These are phyloP conservation scores for Skeletonema menzelii DNA, from an alignment of 108 stramenopile genomes.

Conservation along the genomic window DNA sequence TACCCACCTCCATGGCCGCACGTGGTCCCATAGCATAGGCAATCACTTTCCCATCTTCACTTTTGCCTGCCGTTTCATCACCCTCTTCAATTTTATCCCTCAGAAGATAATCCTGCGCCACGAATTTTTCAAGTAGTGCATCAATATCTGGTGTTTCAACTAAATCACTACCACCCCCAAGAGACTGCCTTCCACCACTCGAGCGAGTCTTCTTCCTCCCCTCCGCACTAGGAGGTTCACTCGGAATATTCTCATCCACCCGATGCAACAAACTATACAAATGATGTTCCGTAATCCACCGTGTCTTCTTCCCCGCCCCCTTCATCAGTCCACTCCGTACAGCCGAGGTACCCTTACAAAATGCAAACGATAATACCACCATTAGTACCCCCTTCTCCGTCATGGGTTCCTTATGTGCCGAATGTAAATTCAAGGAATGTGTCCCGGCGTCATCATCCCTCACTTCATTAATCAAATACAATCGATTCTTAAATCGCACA, in stretches of 20 bases:
- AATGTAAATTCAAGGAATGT: constrained; percentile 68
- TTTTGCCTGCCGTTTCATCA: constrained; percentile 6
- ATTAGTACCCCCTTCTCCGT: constrained; percentile 76
- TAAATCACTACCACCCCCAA: constrained; percentile 11
- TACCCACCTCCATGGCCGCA: constrained; percentile 78
- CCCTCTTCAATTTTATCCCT: constrained; percentile 63
- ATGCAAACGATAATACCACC: constrained; percentile 70
- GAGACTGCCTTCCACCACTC: constrained; percentile 26
- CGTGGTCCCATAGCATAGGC: constrained; percentile 86
- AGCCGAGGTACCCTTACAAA: constrained; percentile 74
- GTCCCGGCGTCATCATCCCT: constrained; percentile 58
- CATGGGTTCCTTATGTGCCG: constrained; percentile 45
- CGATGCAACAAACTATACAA: constrained; percentile 70
- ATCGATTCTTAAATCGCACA: constrained; percentile 63
- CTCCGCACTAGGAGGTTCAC: constrained; percentile 64
- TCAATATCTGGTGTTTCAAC: constrained; percentile 75
- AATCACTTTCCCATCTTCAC: constrained; percentile 55
- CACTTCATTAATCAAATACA: constrained; percentile 67
- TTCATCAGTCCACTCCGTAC: constrained; percentile 39
- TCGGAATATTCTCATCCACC: constrained; percentile 80
- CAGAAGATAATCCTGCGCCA: constrained; percentile 76
- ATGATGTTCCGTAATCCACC: constrained; percentile 75
- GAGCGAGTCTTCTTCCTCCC: constrained; percentile 32
- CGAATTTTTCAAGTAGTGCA: constrained; percentile 67
- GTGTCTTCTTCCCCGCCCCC: constrained; percentile 44